Base-by-base conservation (phyloP, 1,284 basidiomycete species). In the Pseudozyma thailandica region DNA sequence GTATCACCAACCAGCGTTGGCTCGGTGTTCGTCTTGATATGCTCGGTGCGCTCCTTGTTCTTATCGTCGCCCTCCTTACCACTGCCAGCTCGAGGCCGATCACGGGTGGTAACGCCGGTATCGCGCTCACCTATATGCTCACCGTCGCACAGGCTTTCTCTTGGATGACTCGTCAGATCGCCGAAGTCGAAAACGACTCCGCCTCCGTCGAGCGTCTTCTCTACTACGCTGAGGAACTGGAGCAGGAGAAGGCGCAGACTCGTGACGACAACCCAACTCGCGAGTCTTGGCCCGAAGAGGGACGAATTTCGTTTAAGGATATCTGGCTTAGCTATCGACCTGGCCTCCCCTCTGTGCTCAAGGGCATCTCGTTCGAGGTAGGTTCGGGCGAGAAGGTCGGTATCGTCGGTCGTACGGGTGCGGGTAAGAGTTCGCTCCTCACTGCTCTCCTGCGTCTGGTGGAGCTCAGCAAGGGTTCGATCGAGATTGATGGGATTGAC, bases 1-100 rank as follows among this genome's bases (percentile, higher is more conserved):
- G 91, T 0, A 87, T 91, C 21, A 86, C 88, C 13, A 94, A 93
- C 81, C 84, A 91, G 88, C 88, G 92, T 55, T 94, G 92, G 92
- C 89, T 95, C 21, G 92, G 91, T 63, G 73, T 90, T 16, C 85
- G 89, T 2, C 84, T 90, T 7, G 84, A 84, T 62, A 30, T 82
- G 21, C 64, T 84, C n/a, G 83, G 83, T 31, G 72, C 78, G 10
- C 41, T 81, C 8, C 71, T 82, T 18, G 78, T 79, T 33, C 62
- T 82, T 23, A 69, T 82, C 26, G 75, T 78, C 13, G 81, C 78
- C 4, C 47, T 82, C 20, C 59, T 82, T 9, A 69, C 71, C 20
- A 63, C 76, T 0, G 72, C 70, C 21, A 70, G 71, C 45, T 60
- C 65, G 18, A 63, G 46, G 12, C 57, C 60, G 1, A 68, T 73